phyloP scores from a whole-genome alignment of 441 rosid genomes.

The Sinapis alba region DNA sequence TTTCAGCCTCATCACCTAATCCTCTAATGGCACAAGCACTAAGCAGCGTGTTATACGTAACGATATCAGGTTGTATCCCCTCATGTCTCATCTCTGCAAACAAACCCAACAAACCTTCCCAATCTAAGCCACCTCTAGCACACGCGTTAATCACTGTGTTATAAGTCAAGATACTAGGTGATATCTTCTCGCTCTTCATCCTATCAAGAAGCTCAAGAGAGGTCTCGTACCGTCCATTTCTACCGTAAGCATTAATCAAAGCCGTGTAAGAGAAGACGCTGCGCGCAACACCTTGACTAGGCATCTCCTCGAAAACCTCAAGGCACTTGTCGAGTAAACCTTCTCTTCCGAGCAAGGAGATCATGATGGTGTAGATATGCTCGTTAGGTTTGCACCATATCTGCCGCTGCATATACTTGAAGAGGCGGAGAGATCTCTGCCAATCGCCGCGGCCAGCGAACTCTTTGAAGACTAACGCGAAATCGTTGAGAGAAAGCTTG shows the following conservation, averaged over 20 bases:
- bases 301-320: slow-evolving; percentile 93
- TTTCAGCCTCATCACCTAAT: slow-evolving; percentile 87
- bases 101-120: slow-evolving; percentile 91
- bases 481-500: slow-evolving; percentile 87
- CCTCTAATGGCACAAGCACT: slow-evolving; percentile 87
- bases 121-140: slow-evolving; percentile 85
- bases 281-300: slow-evolving; percentile 68
- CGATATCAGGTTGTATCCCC: slow-evolving; percentile 79
- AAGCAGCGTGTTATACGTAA: slow-evolving; percentile 87
- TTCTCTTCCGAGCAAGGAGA: slow-evolving; percentile 86
- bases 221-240: slow-evolving; percentile 72
- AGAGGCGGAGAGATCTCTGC: slow-evolving; percentile 91
- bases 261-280: slow-evolving; percentile 90
- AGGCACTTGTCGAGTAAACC: slow-evolving; percentile 77
- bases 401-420: slow-evolving; percentile 96
- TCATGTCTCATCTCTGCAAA: slow-evolving; percentile 97
- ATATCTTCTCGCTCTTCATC: slow-evolving; percentile 80
- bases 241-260: slow-evolving; percentile 85
- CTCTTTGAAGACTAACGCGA: slow-evolving; percentile 85
- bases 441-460: slow-evolving; percentile 94
- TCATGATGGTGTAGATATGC: slow-evolving; percentile 89
- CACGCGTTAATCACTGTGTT: slow-evolving; percentile 90
- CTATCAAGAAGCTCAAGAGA: slow-evolving; percentile 78
- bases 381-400: slow-evolving; percentile 98
- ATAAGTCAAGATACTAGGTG: slow-evolving; percentile 82